Conservation (phyloP, 1,139 yeast genomes). For the Kodamaea arcana region DNA sequence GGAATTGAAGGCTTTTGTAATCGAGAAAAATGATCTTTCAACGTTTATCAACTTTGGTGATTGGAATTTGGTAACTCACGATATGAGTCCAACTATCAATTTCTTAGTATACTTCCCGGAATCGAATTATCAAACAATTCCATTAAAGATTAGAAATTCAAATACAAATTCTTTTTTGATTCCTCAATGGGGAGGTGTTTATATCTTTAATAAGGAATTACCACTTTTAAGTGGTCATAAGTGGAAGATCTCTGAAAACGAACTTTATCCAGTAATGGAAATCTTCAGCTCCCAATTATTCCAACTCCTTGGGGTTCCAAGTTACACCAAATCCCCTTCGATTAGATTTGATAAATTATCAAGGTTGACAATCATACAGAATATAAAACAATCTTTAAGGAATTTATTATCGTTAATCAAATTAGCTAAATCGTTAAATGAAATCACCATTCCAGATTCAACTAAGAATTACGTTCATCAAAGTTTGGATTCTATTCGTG, state of each 20-base stretch:
- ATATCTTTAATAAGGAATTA: conserved; percentile 44
- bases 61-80: conserved; percentile 63
- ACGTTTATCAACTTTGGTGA: conserved; percentile 75
- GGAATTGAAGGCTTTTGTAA: conserved; percentile 26
- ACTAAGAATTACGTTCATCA: conserved; percentile 47
- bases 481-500: conserved; percentile 33
- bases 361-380: conserved; percentile 53
- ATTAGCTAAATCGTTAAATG: conserved; percentile 62
- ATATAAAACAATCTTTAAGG: conserved; percentile 46
- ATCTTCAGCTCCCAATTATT: conserved; percentile 73
- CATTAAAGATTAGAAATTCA: conserved; percentile 44
- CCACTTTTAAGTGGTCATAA: conserved; percentile 20
- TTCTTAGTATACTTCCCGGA: conserved; percentile 64
- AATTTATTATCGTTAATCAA: conserved; percentile 69
- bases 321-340: conserved; percentile 47
- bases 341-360: conserved; percentile 66
- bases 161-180: conserved; percentile 65
- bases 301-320: conserved; percentile 66
- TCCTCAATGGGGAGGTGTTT: conserved; percentile 88
- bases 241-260: conserved; percentile 34
- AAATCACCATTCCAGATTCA: conserved; percentile 77
- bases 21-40: conserved; percentile 48
- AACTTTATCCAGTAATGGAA: conserved; percentile 58
- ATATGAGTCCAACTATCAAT: conserved; percentile 61
- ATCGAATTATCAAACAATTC: conserved; percentile 37